Base-by-base conservation (phyloP, 495 filamentous ascomycete genomes). In the Penicillium lagena region DNA sequence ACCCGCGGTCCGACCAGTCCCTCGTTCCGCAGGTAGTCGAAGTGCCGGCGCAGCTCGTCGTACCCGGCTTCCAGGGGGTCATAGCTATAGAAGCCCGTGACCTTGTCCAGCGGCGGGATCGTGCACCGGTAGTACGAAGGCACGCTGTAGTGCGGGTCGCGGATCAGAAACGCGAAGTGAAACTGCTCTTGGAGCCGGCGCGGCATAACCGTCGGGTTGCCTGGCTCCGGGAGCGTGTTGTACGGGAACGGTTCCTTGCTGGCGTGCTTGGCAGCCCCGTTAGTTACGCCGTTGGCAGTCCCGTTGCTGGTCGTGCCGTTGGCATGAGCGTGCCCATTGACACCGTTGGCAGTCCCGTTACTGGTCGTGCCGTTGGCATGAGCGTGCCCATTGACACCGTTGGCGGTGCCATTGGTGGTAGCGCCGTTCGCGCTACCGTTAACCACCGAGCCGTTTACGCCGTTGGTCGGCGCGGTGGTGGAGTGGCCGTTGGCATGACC, bases 101-200 rank as follows among this genome's bases (percentile, higher is more conserved):
- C 63, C 33, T 77, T 60, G 56, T 82, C 78, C 9, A 96, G 74
- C 0, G 93, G 93, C 2, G 93, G 91, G 46, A 94, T 77, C n/a
- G 88, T 94, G 78, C 93, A 98, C 42, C 91, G 88, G 72, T 84
- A 95, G 73, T 90, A 97, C 39, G 82, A 89, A 3, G 93, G 93
- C 52, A 97, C 88, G 49, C 86, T 86, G 59, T 71, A 76, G 41
- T 85, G 80, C 28, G 93, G 93, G 66, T 96, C 89, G 40, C 93
- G 90, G 71, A 98, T 96, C 32, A 98, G 76, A 72, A 98, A 96
- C n/a, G 89, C 86, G 72, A 90, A 96, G 56, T 96, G 89, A 72
- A 95, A 96, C 40, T 75, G 60, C 46, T 72, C 65, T 33, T 96
- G 72, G 40, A 88, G 59, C 12, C 73, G 72, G 2, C 73, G 60